These are phyloP conservation scores for Kalanchoe fedtschenkoi DNA, from an alignment of 164 flowering plant species.

Conservation along the genomic window DNA sequence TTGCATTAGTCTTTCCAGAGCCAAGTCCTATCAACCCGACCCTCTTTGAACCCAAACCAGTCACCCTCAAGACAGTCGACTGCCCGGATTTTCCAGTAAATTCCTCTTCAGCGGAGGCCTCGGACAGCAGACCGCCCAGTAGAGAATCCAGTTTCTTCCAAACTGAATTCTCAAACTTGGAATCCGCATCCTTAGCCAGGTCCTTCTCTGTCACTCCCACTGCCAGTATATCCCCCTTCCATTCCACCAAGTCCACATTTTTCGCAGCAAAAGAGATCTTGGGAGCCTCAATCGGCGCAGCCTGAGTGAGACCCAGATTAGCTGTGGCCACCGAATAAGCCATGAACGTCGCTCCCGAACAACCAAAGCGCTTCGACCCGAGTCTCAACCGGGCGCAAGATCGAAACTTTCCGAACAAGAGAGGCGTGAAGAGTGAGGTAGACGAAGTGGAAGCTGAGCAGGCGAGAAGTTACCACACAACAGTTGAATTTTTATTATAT, in stretches of 20 bases:
- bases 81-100: slow-evolving; percentile 91
- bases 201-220: slow-evolving; percentile 91
- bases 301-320: slow-evolving; percentile 42
- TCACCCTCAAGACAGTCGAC: slow-evolving; percentile 60
- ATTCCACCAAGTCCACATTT: slow-evolving; percentile 52
- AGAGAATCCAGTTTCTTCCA: slow-evolving; percentile 54
- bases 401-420: slow-evolving; percentile 14
- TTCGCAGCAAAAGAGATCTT: slow-evolving; percentile 57
- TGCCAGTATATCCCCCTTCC: slow-evolving; percentile 95
- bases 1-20: slow-evolving; percentile 19
- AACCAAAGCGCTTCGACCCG: slow-evolving; percentile 14
- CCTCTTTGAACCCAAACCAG: slow-evolving; percentile 71
- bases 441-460: slow-evolving; percentile 16
- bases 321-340: slow-evolving; percentile 27
- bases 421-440: neutral
- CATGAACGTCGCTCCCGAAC: slow-evolving; percentile 32
- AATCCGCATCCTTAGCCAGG: slow-evolving; percentile 55
- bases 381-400: slow-evolving; percentile 11
- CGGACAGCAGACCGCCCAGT: slow-evolving; percentile 69
- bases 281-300: slow-evolving; percentile 17
- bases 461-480: slow-evolving; percentile 12
- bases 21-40: slow-evolving; percentile 85
- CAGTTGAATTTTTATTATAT: too few species aligned
- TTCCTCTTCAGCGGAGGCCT: slow-evolving; percentile 83
- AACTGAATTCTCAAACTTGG: slow-evolving; percentile 54